Evolutionary conservation across 2,329 filamentous ascomycete species (phyloP).

Genomic region (Shiraia bambusicola): DNA sequence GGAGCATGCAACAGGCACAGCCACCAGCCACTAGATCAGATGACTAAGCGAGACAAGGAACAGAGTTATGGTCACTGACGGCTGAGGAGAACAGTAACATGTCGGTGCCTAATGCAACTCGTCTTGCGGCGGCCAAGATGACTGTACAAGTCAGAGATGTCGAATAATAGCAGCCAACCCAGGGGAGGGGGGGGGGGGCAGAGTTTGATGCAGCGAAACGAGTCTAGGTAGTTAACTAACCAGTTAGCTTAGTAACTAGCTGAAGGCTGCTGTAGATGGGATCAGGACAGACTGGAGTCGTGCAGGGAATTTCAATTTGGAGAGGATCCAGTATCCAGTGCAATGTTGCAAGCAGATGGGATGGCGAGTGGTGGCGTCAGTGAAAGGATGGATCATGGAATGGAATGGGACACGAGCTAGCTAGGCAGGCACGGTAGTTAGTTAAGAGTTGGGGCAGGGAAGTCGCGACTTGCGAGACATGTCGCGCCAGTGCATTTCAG

Average conservation of each 20-base stretch:
- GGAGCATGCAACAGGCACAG: slow-evolving; percentile 6
- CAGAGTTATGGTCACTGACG: slow-evolving; percentile 8
- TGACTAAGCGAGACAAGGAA: slow-evolving; percentile 6
- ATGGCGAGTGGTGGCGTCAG: no score
- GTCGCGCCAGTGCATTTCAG: not conserved
- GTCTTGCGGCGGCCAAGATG: slow-evolving; percentile 14
- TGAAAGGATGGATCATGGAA: no score
- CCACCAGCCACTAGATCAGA: slow-evolving; percentile 7
- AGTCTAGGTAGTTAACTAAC: no score
- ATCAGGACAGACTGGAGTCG: not conserved
- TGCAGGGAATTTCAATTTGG: not conserved
- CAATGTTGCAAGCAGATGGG: no score
- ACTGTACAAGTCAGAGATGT: slow-evolving; percentile 1
- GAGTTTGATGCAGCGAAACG: slow-evolving; percentile 10
- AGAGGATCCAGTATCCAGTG: no score
- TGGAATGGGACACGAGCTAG: no score
- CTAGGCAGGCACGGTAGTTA: no score
- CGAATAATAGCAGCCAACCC: slow-evolving; percentile 8
- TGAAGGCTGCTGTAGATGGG: not conserved
- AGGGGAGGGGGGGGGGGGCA: no score
- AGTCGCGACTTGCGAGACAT: not conserved
- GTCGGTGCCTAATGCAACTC: slow-evolving; percentile 16
- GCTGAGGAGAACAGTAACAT: slow-evolving; percentile 15
- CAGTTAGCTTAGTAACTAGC: no score
- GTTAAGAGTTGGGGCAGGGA: not conserved